Evolutionary conservation across 345 rosid genomes (phyloP), one percentile per base, ranked within the genome.

Genomic region (Cardiospermum halicacabum): DNA sequence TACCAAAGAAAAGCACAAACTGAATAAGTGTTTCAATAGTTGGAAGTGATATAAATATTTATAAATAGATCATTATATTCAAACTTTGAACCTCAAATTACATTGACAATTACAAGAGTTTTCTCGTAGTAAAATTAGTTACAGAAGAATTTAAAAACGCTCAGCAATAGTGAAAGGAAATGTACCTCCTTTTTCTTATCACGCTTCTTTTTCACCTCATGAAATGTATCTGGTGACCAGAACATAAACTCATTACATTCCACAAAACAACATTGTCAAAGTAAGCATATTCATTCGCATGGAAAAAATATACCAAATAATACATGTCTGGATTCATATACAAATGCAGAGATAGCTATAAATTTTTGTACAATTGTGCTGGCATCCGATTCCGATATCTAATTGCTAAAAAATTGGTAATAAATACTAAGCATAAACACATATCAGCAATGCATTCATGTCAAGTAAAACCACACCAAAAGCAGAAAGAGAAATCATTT

Each of bases 181-280:
- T 48, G 75, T 74, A 84, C 96, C 95, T 89, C 89, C 53, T 83
- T 89, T 75, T 65, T 87, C 72, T 79, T 60, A 58, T 86, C 86
- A 25, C 72, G 82, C 64, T 80, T 89, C 64, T 84, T 88, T 75
- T 72, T 85, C 69, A 93, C 98, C 74, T 89, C 92, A 40, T 89
- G 98, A 78, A 89, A 93, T 24, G 98, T 89, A 84, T 92, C 98
- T 92, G 81, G 75, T 67, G 72, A 9, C 37, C 39, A 62, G 21
- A 65, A 42, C 15, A 48, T 59, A 28, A 7, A 30, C 32, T 26
- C 22, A 61, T 28, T 39, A 47, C 19, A 4, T 55, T 19, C 22
- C 27, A 36, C 32, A 50, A 30, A 4, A 12, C 24, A 4, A 47
- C 51, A 18, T 8, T 18, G 22, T 47, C 24, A 47, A 47, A 18